Evolutionary conservation across 768 basidiomycete genomes (phyloP), one percentile per base, ranked within the genome.

Genomic region (Hydnum rufescens): DNA sequence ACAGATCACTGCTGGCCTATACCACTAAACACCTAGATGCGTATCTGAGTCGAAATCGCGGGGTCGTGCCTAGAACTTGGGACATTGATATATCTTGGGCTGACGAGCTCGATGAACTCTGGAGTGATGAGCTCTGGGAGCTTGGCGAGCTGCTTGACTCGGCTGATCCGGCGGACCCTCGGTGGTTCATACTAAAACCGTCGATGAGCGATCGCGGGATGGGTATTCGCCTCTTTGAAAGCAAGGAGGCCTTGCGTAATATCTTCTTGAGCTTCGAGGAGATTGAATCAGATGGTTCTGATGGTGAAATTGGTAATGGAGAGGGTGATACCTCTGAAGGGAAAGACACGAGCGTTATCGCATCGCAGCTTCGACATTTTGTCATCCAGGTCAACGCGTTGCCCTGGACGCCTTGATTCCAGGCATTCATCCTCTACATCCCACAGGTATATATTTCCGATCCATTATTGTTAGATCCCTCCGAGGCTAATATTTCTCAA

Each of bases 151-250:
- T 71, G 19, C 71, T 95, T 29, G 72, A 78, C 22, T 63, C 62
- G 30, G 61, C 67, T 6, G 62, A 63, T 42, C 55, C 53, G 2
- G 46, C 53, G 25, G 49, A 58, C 4, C 51, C 51, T 39, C 68
- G 58, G 49, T 96, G 93, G 93, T 97, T 81, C 75, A 93, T 99
- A 55, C 67, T 99, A 50, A 99, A 99, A 67, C 92, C 95, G 44
- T 87, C 89, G 18, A 93, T 99, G 85, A 82, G 90, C 1, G 92
- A 97, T 67, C 75, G 88, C 49, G 95, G 90, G 8, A 87, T 88
- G 73, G 95, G 93, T 2, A 90, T 99, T 57, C 68, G 90, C 43
- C 66, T 99, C 46, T 96, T 99, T 66, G 76, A 81, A 51, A 80
- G 73, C 52, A 82, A 82, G 64, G 74, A 75, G 8, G 68, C 74